Conservation (phyloP, 441 rosid genomes). For the Adansonia gregorii region DNA sequence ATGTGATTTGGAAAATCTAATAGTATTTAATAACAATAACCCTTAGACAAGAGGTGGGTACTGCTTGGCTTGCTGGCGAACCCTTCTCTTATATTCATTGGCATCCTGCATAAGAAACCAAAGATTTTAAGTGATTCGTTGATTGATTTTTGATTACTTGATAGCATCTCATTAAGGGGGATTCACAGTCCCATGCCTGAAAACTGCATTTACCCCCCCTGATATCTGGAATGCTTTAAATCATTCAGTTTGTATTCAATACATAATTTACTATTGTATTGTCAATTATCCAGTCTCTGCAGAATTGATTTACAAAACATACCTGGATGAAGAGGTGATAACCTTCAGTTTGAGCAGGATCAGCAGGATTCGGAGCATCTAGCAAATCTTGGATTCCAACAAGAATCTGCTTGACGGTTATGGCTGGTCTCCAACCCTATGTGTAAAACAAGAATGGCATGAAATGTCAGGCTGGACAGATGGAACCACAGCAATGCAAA, state of each 20-base stretch:
- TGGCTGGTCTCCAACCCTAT: constrained; percentile 99
- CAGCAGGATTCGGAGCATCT: constrained; percentile 92
- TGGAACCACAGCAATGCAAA: neutral
- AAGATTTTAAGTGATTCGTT: neutral
- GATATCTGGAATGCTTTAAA: too few relatives aligned
- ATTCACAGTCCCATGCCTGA: neutral
- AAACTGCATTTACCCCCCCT: neutral
- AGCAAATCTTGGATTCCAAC: constrained; percentile 93
- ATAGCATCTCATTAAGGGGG: neutral
- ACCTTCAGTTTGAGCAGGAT: constrained; percentile 94
- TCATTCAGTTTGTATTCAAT: neutral
- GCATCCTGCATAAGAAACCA: constrained; percentile 56
- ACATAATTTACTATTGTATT: neutral
- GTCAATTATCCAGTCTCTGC: neutral
- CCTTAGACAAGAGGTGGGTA: constrained; percentile 72
- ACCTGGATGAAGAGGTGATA: constrained; percentile 97
- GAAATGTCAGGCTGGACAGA: constrained; percentile 4
- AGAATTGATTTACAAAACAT: constrained; percentile 2
- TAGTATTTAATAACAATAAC: constrained; percentile 4
- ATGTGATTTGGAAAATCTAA: constrained; percentile 3
- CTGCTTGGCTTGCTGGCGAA: constrained; percentile 85
- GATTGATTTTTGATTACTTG: neutral
- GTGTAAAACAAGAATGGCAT: constrained; percentile 17
- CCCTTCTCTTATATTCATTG: constrained; percentile 83
- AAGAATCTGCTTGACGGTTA: constrained; percentile 92